phyloP scores from a whole-genome alignment of 2,329 filamentous ascomycete species.

The Drechslerella coelobrocha region DNA sequence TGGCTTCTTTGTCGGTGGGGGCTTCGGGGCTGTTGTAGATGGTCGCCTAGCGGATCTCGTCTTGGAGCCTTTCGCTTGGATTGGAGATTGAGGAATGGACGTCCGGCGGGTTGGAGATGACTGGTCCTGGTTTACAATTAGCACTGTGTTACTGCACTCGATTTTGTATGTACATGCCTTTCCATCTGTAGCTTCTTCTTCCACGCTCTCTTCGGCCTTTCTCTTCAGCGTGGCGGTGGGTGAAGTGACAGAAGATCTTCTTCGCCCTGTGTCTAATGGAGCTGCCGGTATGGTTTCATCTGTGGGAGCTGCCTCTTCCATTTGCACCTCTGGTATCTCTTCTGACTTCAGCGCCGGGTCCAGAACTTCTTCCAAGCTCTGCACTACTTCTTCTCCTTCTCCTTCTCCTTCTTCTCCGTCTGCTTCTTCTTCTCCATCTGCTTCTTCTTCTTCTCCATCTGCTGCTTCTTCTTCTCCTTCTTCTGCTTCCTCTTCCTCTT shows the following conservation, averaged over 20 bases:
- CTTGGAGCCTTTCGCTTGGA: slow-evolving; percentile 29
- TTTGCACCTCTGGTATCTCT: slow-evolving; percentile 21
- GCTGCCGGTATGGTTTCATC: slow-evolving; percentile 3
- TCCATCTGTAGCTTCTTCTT: slow-evolving; percentile 31
- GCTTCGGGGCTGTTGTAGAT: slow-evolving; percentile 27
- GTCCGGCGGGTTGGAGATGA: slow-evolving; percentile 31
- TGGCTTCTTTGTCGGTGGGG: slow-evolving; percentile 44
- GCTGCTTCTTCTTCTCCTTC: too few relatives aligned
- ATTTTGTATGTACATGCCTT: slow-evolving; percentile 18
- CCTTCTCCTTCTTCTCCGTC: too few relatives aligned
- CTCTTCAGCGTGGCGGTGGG: slow-evolving; percentile 25
- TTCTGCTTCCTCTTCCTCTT: slow-evolving; percentile 19
- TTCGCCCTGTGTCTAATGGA: slow-evolving; percentile 19
- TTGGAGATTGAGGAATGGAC: slow-evolving; percentile 39
- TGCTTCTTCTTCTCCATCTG: too few relatives aligned
- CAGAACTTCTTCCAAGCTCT: slow-evolving; percentile 30
- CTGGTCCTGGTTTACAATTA: slow-evolving; percentile 29
- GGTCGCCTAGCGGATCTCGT: slow-evolving; percentile 27
- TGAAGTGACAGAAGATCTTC: slow-evolving; percentile 28
- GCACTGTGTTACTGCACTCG: background rate
- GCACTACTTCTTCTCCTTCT: slow-evolving; percentile 10
- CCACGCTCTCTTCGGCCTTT: slow-evolving; percentile 41
- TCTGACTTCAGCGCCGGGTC: slow-evolving; percentile 28
- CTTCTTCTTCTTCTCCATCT: too few relatives aligned
- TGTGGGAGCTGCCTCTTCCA: slow-evolving; percentile 29